phyloP scores from a whole-genome alignment of 2,329 filamentous ascomycete genomes.

The Calonectria naviculata region DNA sequence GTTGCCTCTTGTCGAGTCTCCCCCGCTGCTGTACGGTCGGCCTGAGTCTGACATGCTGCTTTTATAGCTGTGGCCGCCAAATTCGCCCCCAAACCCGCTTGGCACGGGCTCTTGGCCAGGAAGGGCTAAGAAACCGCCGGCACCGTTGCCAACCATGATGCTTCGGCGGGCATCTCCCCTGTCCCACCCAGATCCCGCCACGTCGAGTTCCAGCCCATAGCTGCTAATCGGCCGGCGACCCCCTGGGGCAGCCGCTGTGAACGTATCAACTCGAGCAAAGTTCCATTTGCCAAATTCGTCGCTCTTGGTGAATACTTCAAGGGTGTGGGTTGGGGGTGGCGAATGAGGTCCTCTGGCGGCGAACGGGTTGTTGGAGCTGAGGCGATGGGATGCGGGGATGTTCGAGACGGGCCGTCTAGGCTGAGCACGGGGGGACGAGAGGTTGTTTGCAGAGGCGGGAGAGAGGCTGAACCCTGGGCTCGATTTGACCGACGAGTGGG shows the following conservation, averaged over 20 bases:
- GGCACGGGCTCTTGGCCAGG: constrained; percentile 46
- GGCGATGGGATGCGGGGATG: constrained; percentile 51
- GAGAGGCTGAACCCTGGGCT: constrained; percentile 39
- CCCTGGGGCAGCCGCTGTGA: constrained; percentile 36
- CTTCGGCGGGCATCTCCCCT: constrained; percentile 64
- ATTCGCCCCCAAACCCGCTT: background rate
- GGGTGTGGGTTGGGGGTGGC: constrained; percentile 60
- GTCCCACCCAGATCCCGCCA: constrained; percentile 61
- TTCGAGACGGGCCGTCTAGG: constrained; percentile 44
- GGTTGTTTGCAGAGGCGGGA: constrained; percentile 30
- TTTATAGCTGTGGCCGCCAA: constrained; percentile 18
- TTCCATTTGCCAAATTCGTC: constrained; percentile 70
- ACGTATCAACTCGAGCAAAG: constrained; percentile 60
- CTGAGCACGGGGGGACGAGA: constrained; percentile 37
- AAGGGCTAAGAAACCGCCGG: constrained; percentile 65
- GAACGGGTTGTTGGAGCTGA: constrained; percentile 72
- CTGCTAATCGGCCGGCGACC: constrained; percentile 61
- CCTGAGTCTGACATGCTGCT: constrained; percentile 36
- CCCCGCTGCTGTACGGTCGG: constrained; percentile 54
- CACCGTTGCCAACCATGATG: constrained; percentile 63
- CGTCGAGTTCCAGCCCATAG: constrained; percentile 67
- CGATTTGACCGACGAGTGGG: constrained; percentile 41
- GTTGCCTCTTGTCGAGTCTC: constrained; percentile 39
- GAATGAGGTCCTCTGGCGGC: constrained; percentile 49
- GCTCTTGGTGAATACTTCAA: constrained; percentile 71